Conservation (phyloP, 2,329 filamentous ascomycete species). For the Penicillium decumbens region DNA sequence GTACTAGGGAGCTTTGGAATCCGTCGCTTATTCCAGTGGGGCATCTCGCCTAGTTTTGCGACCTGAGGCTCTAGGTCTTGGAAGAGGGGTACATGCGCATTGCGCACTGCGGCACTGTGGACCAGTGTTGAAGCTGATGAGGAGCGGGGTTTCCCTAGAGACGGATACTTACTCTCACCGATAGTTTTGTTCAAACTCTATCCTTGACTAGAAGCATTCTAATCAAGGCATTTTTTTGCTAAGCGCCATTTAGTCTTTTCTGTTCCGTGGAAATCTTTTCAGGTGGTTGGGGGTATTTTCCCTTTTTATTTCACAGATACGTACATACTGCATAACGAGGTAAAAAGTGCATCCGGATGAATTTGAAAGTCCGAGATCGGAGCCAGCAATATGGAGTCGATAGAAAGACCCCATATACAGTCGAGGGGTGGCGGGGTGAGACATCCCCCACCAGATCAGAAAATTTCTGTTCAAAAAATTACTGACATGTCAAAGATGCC, state of each 20-base stretch:
- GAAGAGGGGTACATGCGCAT: background rate
- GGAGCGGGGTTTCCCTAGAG: background rate
- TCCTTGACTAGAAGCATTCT: background rate
- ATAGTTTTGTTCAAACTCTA: background rate
- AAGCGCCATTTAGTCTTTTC: background rate
- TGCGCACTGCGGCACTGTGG: background rate
- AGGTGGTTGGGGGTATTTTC: too few relatives aligned
- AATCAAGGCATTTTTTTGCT: background rate
- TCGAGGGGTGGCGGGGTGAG: too few relatives aligned
- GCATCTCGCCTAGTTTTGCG: background rate
- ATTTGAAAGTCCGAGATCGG: too few relatives aligned
- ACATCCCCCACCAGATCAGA: too few relatives aligned
- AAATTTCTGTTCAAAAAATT: conserved; percentile 1
- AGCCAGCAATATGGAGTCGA: too few relatives aligned
- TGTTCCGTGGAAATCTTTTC: background rate
- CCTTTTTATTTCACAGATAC: too few relatives aligned
- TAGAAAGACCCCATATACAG: too few relatives aligned
- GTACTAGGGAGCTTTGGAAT: too few relatives aligned
- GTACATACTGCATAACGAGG: too few relatives aligned
- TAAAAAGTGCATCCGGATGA: too few relatives aligned
- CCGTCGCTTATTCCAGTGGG: background rate
- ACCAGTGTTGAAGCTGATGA: background rate
- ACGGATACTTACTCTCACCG: background rate
- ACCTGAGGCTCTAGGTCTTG: background rate
- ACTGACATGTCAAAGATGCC: conserved; percentile 11